Percentiles rank a stretch among this genome's conserved stretches.
Evolutionary conservation across 345 rosid genomes (phyloP).

Genomic region (Populus tremula): DNA sequence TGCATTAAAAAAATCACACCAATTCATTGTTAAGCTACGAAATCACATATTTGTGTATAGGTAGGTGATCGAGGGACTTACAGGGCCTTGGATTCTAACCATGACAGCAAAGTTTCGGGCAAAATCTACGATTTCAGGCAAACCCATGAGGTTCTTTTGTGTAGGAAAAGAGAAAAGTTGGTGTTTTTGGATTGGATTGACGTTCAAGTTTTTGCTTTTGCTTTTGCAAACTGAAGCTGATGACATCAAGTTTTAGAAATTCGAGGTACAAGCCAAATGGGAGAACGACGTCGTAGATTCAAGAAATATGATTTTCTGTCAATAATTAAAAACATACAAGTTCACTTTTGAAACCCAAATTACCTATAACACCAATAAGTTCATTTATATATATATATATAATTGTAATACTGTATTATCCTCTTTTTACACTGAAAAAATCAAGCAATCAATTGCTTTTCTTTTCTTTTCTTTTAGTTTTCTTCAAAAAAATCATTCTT

Average conservation of each 20-base stretch:
- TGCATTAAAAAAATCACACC: background rate
- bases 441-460: too few relatives aligned
- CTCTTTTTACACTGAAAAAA: too few relatives aligned
- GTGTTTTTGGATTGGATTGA: background rate
- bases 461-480: too few relatives aligned
- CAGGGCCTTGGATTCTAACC: constrained; percentile 87
- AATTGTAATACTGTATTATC: too few relatives aligned
- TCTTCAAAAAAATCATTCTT: too few relatives aligned
- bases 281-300: constrained; percentile 8
- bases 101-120: constrained; percentile 61
- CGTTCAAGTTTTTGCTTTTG: background rate
- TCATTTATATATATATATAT: too few relatives aligned
- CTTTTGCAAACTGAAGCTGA: background rate
- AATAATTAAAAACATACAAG: too few relatives aligned
- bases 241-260: background rate
- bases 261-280: background rate
- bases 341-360: too few relatives aligned
- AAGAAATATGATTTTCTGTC: background rate
- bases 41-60: background rate
- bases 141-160: constrained; percentile 40
- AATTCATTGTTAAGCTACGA: background rate
- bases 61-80: constrained; percentile 28
- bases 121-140: constrained; percentile 46
- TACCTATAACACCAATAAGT: too few relatives aligned
- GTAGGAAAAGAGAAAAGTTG: background rate